These are phyloP conservation scores for Eucalyptus brandiana DNA, from an alignment of 345 rosid species.

Conservation along the genomic window DNA sequence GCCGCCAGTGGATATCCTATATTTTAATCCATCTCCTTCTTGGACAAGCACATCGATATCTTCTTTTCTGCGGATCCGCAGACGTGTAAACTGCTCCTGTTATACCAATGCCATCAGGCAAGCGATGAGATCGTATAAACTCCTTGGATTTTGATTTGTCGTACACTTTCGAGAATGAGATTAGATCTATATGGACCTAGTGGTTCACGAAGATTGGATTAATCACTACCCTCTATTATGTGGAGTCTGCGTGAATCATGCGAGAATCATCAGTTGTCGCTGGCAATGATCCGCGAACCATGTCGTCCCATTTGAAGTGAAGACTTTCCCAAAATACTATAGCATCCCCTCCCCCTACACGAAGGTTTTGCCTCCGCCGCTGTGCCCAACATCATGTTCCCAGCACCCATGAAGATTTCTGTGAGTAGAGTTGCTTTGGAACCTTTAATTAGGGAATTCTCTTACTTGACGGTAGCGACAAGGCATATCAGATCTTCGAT, in stretches of 20 bases:
- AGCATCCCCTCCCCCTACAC: not conserved
- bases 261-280: not conserved
- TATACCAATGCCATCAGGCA: not conserved
- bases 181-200: not conserved
- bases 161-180: not conserved
- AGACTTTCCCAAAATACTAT: not conserved
- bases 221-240: not conserved
- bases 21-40: not conserved
- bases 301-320: not conserved
- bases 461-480: not conserved
- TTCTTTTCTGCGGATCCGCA: not conserved
- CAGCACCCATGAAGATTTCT: not conserved
- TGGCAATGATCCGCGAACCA: not conserved
- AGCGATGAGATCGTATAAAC: not conserved
- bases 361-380: not conserved
- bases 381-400: not conserved
- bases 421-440: not conserved
- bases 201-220: not conserved
- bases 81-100: not conserved
- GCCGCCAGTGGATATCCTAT: not conserved
- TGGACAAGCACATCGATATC: not conserved
- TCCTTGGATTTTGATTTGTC: not conserved
- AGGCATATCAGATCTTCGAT: not conserved
- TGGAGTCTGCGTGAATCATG: not conserved
- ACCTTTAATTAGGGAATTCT: not conserved